Base-by-base conservation (phyloP, 2,329 filamentous ascomycete species). In the Arthrobotrys megalospora region DNA sequence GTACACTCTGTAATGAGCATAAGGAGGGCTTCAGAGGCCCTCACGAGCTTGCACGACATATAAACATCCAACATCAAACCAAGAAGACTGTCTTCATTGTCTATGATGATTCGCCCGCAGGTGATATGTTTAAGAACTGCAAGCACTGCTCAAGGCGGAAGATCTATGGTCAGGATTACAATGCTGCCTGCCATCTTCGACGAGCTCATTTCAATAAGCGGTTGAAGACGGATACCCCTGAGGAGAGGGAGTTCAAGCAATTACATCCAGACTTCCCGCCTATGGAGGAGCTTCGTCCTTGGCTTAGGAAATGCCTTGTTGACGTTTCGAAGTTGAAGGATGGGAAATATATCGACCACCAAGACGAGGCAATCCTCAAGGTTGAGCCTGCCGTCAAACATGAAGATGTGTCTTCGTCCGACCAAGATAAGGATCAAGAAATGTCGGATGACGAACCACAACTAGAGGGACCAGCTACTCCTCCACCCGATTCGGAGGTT, bases 141-240 rank as follows among this genome's bases (percentile, higher is more conserved):
- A 97, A 97, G 84, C 89, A 92, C 58, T 98, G 95, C 84, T 88
- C 88, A 60, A 88, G 88, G 52, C 86, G 88, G 69, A 97, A 97
- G 86, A 88, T 89, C 75, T 98, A 98, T 81, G 92, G 92, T 2
- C 93, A 92, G 14, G 96, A 97, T 85, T 97, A 98, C 85, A 98
- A 98, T 82, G 95, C 94, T 0, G 94, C 94, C 0, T 95, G 94
- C 0, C 95, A 98, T 83, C 88, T 98, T 7, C 89, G 94, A 48
- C 90, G 95, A 62, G 91, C 92, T 0, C 95, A 98, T 83, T 98
- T 97, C 87, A 92, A 92, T 82, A 91, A 76, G 10, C 79, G 81
- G 63, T 53, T 60, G 41, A 79, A 80, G 63, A 80, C 76, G 32
- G 80, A 76, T 69, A 79, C 76, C 55, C 70, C 76, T 66, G 79